A percentile compares a stretch with the other conserved stretches of the same genome.
phyloP scores from a whole-genome alignment of 2,329 filamentous ascomycete genomes.

The Microsporum audouinii region DNA sequence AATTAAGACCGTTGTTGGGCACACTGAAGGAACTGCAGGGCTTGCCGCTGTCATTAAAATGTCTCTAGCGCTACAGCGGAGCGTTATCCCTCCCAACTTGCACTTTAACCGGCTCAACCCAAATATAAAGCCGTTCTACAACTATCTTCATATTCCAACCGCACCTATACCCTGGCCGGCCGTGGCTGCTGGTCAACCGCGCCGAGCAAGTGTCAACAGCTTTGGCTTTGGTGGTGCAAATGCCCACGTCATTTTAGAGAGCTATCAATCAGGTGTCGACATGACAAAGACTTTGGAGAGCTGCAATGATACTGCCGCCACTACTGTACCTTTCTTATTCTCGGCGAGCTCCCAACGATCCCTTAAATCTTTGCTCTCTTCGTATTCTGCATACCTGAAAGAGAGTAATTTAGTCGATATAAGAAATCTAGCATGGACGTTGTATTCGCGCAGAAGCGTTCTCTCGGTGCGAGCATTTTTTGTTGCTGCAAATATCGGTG shows the following conservation, averaged over 20 bases:
- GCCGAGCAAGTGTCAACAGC: slow-evolving; percentile 15
- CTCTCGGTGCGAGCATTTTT: background rate
- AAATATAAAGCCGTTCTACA: background rate
- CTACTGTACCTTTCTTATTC: background rate
- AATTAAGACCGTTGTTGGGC: slow-evolving; percentile 23
- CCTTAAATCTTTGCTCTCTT: background rate
- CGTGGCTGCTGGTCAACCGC: background rate
- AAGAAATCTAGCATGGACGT: background rate
- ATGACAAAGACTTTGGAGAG: background rate
- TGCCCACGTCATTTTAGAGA: slow-evolving; percentile 10
- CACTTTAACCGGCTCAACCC: background rate
- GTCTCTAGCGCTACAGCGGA: slow-evolving; percentile 19
- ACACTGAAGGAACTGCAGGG: slow-evolving; percentile 21
- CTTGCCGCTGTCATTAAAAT: slow-evolving; percentile 22
- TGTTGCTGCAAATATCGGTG: background rate
- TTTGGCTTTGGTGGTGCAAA: slow-evolving; percentile 16
- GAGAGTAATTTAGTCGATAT: background rate
- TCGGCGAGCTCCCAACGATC: background rate
- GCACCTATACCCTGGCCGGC: slow-evolving; percentile 19
- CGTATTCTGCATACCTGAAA: background rate
- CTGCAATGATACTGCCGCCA: background rate
- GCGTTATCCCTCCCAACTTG: slow-evolving; percentile 20
- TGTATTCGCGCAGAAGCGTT: background rate
- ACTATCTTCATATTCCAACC: slow-evolving; percentile 10
- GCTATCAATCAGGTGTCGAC: background rate